Percentiles rank a stretch among this genome's conserved stretches.
These are phyloP conservation scores for Mucor piriformis DNA, from an alignment of 371 early-diverging fungal species.

Conservation along the genomic window DNA sequence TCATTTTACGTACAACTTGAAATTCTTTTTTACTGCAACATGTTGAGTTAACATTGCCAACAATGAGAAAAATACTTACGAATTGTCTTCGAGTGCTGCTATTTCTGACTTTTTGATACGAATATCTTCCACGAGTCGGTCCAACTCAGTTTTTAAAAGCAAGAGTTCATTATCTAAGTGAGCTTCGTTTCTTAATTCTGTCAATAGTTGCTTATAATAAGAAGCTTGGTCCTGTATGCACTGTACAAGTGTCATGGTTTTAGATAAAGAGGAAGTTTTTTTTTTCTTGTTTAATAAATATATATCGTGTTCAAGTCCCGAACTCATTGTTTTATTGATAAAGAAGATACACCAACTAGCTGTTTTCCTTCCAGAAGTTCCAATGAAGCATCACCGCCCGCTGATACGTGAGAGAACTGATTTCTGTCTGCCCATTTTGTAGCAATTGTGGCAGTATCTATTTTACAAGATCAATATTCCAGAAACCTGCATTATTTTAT, in stretches of 20 bases:
- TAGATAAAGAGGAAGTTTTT: not conserved
- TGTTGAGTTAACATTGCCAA: not conserved
- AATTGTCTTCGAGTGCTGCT: slow-evolving; percentile 18
- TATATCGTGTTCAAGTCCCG: not conserved
- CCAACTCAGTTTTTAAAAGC: not conserved
- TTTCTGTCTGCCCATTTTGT: slow-evolving; percentile 61
- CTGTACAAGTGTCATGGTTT: slow-evolving; percentile 18
- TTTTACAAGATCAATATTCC: not conserved
- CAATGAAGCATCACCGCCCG: slow-evolving; percentile 90
- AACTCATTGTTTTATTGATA: not conserved
- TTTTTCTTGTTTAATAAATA: not conserved
- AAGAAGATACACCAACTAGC: not conserved
- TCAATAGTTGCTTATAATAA: slow-evolving; percentile 13
- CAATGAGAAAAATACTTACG: slow-evolving; percentile 16
- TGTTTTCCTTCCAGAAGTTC: not conserved
- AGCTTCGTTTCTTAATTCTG: slow-evolving; percentile 11
- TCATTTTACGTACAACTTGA: slow-evolving; percentile 38
- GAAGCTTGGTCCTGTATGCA: slow-evolving; percentile 27
- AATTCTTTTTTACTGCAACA: slow-evolving; percentile 41
- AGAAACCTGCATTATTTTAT: not conserved
- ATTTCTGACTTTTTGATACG: slow-evolving; percentile 15
- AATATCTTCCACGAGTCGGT: not conserved
- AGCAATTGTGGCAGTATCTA: slow-evolving; percentile 36
- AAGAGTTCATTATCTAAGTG: slow-evolving; percentile 5
- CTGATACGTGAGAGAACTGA: slow-evolving; percentile 90